Evolutionary conservation across 1,284 basidiomycete species (phyloP), one percentile per base, ranked within the genome.

Genomic region (Kalmanozyma brasiliensis): DNA sequence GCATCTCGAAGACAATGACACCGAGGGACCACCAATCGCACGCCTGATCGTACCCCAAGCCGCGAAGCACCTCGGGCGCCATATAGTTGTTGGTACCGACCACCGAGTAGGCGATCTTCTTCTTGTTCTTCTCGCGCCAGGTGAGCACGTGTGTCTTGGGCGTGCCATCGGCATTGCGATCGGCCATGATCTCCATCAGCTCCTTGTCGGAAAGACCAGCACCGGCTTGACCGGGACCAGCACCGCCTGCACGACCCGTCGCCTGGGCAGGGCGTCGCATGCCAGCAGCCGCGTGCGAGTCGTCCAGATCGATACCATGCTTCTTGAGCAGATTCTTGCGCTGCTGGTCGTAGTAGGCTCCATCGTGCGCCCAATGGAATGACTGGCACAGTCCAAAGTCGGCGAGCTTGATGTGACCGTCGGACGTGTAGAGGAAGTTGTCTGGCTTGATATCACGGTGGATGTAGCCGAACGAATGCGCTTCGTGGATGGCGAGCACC

Each of bases 11-110:
- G 59, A 93, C 89, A 80, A 96, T 95, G 51, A 95, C 90, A 20
- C 94, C 94, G 44, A 97, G 86, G 81, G 91, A 93, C 94, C 95
- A 98, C 94, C 94, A 98, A 81, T 98, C 94, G 81, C 93, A 96
- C 32, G 90, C 91, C 83, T 92, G 94, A 43, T 91, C 89, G 83
- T 98, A 98, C 22, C 94, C 94, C 78, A 83, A 74, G 0, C 86
- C 86, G 33, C 93, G 88, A 74, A 98, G 92, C 36, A 98, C 94
- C 82, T 98, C 95, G 29, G 93, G 93, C 10, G 92, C 93, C 92
- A 92, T 91, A 90, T 83, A 76, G 69, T 81, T 80, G 65, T 80
- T 80, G 34, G 79, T 81, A 14, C 79, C 79, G 83, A 95, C 85
- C 87, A 96, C 91, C 57, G 93, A 95, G 84, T 97, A 96, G 37